phyloP scores from a whole-genome alignment of 2,329 filamentous ascomycete species.

The Alternaria angustiovoidea region DNA sequence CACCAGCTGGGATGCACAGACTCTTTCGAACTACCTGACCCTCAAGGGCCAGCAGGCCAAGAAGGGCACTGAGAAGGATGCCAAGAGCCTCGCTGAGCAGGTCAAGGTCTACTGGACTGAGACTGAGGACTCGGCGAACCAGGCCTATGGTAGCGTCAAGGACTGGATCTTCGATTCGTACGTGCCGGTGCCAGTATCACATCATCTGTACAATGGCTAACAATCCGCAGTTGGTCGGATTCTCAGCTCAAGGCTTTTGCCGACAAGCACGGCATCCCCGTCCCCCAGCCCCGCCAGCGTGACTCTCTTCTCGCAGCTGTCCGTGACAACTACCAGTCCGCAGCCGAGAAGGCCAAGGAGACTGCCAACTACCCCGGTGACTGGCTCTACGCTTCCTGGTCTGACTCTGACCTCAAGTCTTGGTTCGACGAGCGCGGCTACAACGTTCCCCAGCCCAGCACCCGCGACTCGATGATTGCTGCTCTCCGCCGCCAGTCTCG shows the following conservation, averaged over 20 bases:
- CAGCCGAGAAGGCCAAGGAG: constrained; percentile 79
- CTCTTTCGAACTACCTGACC: constrained; percentile 73
- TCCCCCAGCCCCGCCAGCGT: constrained; percentile 85
- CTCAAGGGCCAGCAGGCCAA: constrained; percentile 75
- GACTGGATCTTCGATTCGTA: constrained; percentile 92
- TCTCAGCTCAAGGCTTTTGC: constrained; percentile 93
- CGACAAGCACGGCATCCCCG: constrained; percentile 85
- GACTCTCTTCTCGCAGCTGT: constrained; percentile 81
- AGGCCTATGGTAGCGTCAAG: constrained; percentile 75
- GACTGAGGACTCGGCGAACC: constrained; percentile 76
- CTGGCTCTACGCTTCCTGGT: constrained; percentile 93
- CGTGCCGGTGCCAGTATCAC: background rate
- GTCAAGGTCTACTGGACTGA: constrained; percentile 81
- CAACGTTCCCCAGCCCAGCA: constrained; percentile 82
- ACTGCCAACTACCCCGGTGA: constrained; percentile 87
- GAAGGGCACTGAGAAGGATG: constrained; percentile 71
- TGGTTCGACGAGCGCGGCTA: constrained; percentile 92
- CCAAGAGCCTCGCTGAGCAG: constrained; percentile 71
- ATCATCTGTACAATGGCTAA: constrained; percentile 44
- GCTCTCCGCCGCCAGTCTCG: constrained; percentile 90
- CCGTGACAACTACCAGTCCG: constrained; percentile 80
- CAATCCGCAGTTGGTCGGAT: constrained; percentile 76
- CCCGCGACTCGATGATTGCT: constrained; percentile 87
- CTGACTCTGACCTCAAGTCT: constrained; percentile 89
- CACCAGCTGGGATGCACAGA: constrained; percentile 75